Evolutionary conservation across 169 alveolate genomes (phyloP), one percentile per base, ranked within the genome.

Genomic region (Cryptosporidium sp.): DNA sequence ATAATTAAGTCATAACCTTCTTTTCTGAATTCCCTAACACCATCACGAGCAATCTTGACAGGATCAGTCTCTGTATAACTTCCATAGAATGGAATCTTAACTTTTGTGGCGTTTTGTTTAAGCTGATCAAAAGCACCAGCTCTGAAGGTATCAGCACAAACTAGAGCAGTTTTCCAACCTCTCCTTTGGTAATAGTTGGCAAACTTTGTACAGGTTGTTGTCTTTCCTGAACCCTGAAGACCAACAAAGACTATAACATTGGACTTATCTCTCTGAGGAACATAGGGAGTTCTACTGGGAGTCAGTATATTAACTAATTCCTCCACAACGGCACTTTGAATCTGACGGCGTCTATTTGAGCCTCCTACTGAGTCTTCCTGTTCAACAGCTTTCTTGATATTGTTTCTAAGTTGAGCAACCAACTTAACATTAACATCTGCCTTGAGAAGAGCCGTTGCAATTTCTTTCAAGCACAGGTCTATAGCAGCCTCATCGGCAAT

Each of bases 91-190:
- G 99, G 99, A 14, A 98, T 97, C 89, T 97, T 94, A 14, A 97
- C 99, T 93, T 98, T 98, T 14, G 99, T 98, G 23, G 99, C 99
- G 92, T 98, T 99, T 94, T 98, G 99, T 91, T 98, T 98, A 91
- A 99, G 94, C 96, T 99, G 99, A 94, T 99, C 99, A 85, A 98
- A 99, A 35, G 99, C 99, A 26, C 99, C 99, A 4, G 99, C 99
- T 86, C 99, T 96, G 94, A 98, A 99, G 18, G 99, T 98, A 93
- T 99, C 99, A 1, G 99, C 99, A 91, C 99, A 99, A 5, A 99
- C 99, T 85, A 99, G 92, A 14, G 99, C 99, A 1, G 98, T 98
- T 85, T 97, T 96, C 99, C 99, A 98, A 33, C 99, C 98, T 93
- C 97, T 97, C 67, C 97, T 93, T 91, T 96, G 97, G 93, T 97